Evolutionary conservation across 192 early-diverging fungal species (phyloP).

Genomic region (Cladochytrium replicatum): DNA sequence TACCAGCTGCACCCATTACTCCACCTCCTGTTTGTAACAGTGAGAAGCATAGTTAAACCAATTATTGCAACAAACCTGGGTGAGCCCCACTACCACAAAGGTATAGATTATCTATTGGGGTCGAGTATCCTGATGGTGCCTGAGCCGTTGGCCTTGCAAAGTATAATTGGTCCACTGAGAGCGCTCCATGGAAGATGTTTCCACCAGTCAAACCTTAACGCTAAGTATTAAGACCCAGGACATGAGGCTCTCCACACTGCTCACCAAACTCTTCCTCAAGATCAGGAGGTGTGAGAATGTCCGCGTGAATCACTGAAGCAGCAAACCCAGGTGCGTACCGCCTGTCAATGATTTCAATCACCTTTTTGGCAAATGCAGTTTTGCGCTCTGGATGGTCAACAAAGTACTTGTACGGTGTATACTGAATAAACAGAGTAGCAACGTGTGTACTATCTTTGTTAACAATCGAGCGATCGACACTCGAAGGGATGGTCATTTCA

Average conservation of each 20-base stretch:
- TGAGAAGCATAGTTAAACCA: too few relatives aligned
- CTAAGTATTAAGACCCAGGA: too few relatives aligned
- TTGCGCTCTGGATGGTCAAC: not conserved
- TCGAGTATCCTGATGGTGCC: not conserved
- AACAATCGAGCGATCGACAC: not conserved
- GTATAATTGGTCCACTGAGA: not conserved
- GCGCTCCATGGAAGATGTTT: not conserved
- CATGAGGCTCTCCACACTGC: too few relatives aligned
- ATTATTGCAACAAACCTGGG: too few relatives aligned
- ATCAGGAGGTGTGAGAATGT: not conserved
- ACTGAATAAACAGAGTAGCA: not conserved
- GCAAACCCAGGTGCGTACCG: not conserved
- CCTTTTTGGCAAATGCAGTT: not conserved
- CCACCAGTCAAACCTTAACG: not conserved
- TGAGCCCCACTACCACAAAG: not conserved
- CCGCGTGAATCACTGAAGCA: not conserved
- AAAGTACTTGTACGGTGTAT: not conserved
- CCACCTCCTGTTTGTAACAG: too few relatives aligned
- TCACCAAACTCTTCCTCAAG: not conserved
- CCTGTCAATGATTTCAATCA: not conserved
- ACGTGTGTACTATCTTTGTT: not conserved
- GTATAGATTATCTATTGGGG: not conserved
- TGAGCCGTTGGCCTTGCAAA: not conserved
- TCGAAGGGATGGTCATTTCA: not conserved
- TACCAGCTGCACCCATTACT: not conserved